A percentile compares a stretch with the other conserved stretches of the same genome.
Evolutionary conservation across 345 rosid species (phyloP).

Genomic region (Rhizophora apiculata): DNA sequence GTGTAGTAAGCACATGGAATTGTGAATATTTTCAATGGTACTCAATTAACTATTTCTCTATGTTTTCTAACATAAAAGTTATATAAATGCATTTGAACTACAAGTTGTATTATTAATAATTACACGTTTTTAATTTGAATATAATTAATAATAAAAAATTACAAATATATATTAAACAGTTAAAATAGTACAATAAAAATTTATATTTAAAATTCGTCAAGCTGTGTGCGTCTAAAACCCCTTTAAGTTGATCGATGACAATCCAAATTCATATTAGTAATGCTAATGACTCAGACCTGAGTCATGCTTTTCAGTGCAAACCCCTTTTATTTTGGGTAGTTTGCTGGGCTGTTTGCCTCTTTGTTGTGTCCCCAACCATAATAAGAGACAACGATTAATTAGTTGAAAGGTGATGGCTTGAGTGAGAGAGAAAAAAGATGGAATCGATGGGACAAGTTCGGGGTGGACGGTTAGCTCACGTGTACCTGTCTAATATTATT

Average conservation of each 20-base stretch:
- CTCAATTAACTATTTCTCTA: too few species aligned
- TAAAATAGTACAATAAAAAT: too few species aligned
- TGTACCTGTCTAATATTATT: slow-evolving; percentile 46
- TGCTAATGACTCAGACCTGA: slow-evolving; percentile 10
- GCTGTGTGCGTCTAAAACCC: too few species aligned
- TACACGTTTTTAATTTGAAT: too few species aligned
- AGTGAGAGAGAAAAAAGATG: slow-evolving; percentile 43
- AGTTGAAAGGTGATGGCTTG: slow-evolving; percentile 36
- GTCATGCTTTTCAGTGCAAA: slow-evolving; percentile 9
- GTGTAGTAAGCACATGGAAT: too few species aligned
- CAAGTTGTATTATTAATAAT: too few species aligned
- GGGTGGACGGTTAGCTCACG: slow-evolving; percentile 89
- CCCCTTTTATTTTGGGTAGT: slow-evolving; percentile 1
- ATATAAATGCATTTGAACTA: too few species aligned
- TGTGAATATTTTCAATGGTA: too few species aligned
- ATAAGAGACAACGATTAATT: slow-evolving; percentile 23
- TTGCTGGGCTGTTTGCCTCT: slow-evolving; percentile 2
- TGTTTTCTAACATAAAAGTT: too few species aligned
- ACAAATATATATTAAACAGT: too few species aligned
- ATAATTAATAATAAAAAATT: too few species aligned
- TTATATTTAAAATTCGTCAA: too few species aligned
- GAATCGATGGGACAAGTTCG: slow-evolving; percentile 43
- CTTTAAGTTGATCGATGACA: not conserved
- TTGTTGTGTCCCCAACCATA: not conserved
- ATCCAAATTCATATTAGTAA: not conserved